These are phyloP conservation scores for Nissolia schottii DNA, from an alignment of 306 rosid genomes.

Conservation along the genomic window DNA sequence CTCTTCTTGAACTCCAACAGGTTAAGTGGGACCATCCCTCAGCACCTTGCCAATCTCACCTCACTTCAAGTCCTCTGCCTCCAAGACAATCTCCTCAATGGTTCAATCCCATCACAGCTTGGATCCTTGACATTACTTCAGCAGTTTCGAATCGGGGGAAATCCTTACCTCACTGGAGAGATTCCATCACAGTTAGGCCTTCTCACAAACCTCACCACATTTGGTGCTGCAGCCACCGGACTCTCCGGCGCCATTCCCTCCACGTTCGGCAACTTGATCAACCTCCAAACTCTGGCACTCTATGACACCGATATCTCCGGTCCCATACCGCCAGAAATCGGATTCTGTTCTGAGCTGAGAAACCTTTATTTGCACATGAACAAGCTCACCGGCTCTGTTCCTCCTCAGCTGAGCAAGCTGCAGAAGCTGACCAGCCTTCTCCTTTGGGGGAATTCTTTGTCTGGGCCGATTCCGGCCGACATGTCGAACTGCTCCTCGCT, in stretches of 20 bases:
- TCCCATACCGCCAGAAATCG: conserved; percentile 71
- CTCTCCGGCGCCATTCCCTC: conserved; percentile 82
- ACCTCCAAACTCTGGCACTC: conserved; percentile 76
- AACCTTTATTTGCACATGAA: conserved; percentile 79
- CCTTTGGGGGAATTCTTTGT: conserved; percentile 74
- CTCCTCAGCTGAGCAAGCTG: conserved; percentile 69
- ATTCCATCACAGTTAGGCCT: conserved; percentile 72
- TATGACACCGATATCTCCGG: conserved; percentile 83
- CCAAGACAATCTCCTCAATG: conserved; percentile 76
- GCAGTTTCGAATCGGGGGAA: conserved; percentile 87
- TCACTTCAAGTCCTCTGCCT: conserved; percentile 71
- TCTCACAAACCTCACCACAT: conserved; percentile 78
- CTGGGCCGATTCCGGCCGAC: conserved; percentile 78
- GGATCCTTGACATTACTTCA: conserved; percentile 80
- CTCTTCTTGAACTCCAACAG: conserved; percentile 76
- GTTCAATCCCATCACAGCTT: conserved; percentile 75
- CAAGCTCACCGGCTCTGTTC: conserved; percentile 73
- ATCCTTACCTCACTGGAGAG: conserved; percentile 71
- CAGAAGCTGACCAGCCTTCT: conserved; percentile 77
- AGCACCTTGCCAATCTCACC: conserved; percentile 56
- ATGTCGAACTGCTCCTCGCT: conserved; percentile 85
- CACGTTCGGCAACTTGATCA: conserved; percentile 76
- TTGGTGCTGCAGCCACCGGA: conserved; percentile 93
- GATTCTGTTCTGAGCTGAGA: conserved; percentile 75
- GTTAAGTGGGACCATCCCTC: conserved; percentile 63